Evolutionary conservation across 345 rosid genomes (phyloP), one percentile per base, ranked within the genome.

Genomic region (Excoecaria cochinchinensis): DNA sequence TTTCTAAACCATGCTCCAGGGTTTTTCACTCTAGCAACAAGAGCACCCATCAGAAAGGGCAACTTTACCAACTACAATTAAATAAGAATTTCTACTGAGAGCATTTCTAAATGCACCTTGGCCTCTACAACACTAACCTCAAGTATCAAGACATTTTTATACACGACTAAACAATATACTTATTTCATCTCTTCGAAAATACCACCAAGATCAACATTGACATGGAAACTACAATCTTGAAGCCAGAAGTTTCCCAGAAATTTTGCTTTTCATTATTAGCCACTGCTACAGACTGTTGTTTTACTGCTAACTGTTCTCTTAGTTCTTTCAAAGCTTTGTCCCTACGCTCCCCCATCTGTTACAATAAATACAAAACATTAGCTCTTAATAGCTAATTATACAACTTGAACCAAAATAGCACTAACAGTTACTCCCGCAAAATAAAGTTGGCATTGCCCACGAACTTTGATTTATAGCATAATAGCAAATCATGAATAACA

Each of bases 241-340:
- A 95, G 77, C 93, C 81, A 15, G 93, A 87, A 63, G 85, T 81
- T 76, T 95, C 97, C 99, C 96, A 92, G 74, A 92, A 92, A 76
- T 91, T 92, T 59, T 73, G 85, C 59, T 89, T 91, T 46, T 78
- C 86, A 3, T 65, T 75, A 64, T 77, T 70, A n/a, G 51, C 64
- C 11, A 19, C 68, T 31, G 85, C 77, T 73, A 66, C 76, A 5
- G 72, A 60, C 42, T 81, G 85, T 44, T 87, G 85, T 67, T 86
- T 89, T 1, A 82, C 81, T 38, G 89, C 89, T 69, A 92, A 62
- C 77, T 92, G 91, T 24, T 86, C 92, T 63, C 83, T 81, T 50
- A 92, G 91, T 77, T 89, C 94, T 84, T 90, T 86, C 16, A 92
- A 60, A 3, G 93, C 90, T 83, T 83, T 88, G 82, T 87, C 99